A percentile compares a stretch with the other conserved stretches of the same genome.
Evolutionary conservation across 208 protist species (phyloP).

Genomic region (Acanthamoeba rhysodes): DNA sequence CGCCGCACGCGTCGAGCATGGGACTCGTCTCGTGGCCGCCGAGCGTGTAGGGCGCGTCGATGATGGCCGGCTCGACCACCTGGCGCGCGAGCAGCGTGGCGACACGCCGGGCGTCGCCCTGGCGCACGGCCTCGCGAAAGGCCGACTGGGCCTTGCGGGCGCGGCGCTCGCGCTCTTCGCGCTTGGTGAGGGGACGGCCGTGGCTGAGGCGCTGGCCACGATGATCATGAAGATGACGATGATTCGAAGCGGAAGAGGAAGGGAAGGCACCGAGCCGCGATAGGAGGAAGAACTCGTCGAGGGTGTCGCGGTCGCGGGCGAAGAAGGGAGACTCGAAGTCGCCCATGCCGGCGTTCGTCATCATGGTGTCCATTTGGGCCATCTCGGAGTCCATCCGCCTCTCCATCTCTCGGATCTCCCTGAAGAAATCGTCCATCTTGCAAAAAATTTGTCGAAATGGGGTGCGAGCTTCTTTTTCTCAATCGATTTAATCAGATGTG

Average conservation of each 20-base stretch:
- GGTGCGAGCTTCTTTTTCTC: too few species aligned
- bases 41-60: conserved; percentile 44
- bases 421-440: background rate
- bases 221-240: too few species aligned
- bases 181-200: background rate
- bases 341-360: background rate
- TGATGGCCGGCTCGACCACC: background rate
- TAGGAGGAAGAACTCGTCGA: conserved; percentile 7
- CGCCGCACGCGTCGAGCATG: background rate
- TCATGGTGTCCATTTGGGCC: background rate
- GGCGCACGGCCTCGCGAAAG: conserved; percentile 46
- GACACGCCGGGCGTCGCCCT: background rate
- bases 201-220: background rate
- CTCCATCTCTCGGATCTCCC: background rate
- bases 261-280: background rate
- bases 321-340: background rate
- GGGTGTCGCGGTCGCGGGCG: background rate
- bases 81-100: background rate
- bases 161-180: background rate
- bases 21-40: conserved; percentile 38
- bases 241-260: background rate
- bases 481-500: too few species aligned
- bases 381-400: background rate
- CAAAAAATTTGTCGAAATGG: too few species aligned
- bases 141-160: background rate